phyloP scores from a whole-genome alignment of 331 rosid species.

The Quercus lobata region DNA sequence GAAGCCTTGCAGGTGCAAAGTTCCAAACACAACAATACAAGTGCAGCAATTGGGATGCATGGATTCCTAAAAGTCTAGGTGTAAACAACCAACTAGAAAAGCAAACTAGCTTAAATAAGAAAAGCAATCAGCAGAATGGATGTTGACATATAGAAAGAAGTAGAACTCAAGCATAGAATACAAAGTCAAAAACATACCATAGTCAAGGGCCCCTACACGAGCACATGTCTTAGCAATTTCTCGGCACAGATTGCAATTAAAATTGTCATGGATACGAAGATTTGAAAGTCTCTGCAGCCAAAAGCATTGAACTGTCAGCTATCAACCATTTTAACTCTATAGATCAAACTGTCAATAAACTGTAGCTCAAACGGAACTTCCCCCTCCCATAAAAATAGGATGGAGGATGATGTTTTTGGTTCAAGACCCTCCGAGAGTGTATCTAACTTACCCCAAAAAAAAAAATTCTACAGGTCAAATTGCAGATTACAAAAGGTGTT shows the following conservation, averaged over 20 bases:
- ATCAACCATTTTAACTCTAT: conserved; percentile 7
- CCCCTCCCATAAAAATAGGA: too few species aligned
- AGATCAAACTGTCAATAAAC: not conserved
- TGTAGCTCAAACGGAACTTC: too few species aligned
- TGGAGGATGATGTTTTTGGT: too few species aligned
- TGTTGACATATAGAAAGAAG: not conserved
- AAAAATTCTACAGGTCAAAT: conserved; percentile 1
- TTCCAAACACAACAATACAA: not conserved
- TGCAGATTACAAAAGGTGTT: not conserved
- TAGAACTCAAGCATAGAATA: not conserved
- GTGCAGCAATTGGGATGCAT: not conserved
- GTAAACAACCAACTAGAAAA: not conserved
- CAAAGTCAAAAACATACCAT: conserved; percentile 43
- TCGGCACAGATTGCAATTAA: conserved; percentile 72
- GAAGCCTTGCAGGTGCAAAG: not conserved
- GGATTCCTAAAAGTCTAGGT: not conserved
- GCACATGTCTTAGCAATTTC: conserved; percentile 81
- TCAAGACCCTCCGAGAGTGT: too few species aligned
- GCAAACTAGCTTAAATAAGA: not conserved
- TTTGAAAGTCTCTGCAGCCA: conserved; percentile 78
- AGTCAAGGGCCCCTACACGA: conserved; percentile 68
- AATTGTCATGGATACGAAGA: conserved; percentile 74
- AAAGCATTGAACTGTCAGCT: conserved; percentile 20
- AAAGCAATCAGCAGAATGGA: not conserved
- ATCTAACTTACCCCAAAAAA: not conserved